These are phyloP conservation scores for Podospora bellae-mahoneyi DNA, from an alignment of 495 filamentous ascomycete genomes.

Conservation along the genomic window DNA sequence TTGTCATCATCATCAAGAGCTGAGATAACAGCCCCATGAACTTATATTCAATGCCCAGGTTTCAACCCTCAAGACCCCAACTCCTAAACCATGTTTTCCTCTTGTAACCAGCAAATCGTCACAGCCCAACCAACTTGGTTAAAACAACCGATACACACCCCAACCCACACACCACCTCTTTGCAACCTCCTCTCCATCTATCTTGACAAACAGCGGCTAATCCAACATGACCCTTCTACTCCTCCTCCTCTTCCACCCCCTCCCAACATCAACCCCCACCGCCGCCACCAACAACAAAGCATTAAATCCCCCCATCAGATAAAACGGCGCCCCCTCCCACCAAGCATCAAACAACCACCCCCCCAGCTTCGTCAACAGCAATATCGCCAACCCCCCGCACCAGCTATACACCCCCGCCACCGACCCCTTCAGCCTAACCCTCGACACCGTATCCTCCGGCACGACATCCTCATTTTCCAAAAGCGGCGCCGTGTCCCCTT, in stretches of 20 bases:
- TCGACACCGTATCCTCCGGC: slow-evolving; percentile 33
- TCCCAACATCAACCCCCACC: slow-evolving; percentile 40
- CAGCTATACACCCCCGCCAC: slow-evolving; percentile 93
- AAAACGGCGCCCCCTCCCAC: slow-evolving; percentile 76
- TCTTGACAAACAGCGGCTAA: background rate
- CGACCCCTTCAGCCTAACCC: slow-evolving; percentile 74
- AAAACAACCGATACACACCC: too few relatives aligned
- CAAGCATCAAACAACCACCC: slow-evolving; percentile 74
- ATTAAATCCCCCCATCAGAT: slow-evolving; percentile 88
- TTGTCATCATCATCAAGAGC: too few relatives aligned
- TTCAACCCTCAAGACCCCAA: too few relatives aligned
- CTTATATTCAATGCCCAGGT: too few relatives aligned
- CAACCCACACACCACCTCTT: too few relatives aligned
- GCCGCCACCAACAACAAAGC: slow-evolving; percentile 61
- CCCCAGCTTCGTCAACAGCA: slow-evolving; percentile 89
- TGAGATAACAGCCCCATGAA: too few relatives aligned
- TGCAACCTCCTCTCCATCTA: too few relatives aligned
- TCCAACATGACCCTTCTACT: background rate
- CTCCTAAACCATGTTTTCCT: too few relatives aligned
- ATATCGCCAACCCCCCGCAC: slow-evolving; percentile 84
- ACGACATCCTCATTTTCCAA: slow-evolving; percentile 23
- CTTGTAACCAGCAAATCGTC: too few relatives aligned
- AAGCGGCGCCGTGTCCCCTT: slow-evolving; percentile 32
- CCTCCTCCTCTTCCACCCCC: slow-evolving; percentile 5
- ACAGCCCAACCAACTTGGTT: too few relatives aligned